phyloP scores from a whole-genome alignment of 2,329 filamentous ascomycete species.

The Diplodia scrobiculata region DNA sequence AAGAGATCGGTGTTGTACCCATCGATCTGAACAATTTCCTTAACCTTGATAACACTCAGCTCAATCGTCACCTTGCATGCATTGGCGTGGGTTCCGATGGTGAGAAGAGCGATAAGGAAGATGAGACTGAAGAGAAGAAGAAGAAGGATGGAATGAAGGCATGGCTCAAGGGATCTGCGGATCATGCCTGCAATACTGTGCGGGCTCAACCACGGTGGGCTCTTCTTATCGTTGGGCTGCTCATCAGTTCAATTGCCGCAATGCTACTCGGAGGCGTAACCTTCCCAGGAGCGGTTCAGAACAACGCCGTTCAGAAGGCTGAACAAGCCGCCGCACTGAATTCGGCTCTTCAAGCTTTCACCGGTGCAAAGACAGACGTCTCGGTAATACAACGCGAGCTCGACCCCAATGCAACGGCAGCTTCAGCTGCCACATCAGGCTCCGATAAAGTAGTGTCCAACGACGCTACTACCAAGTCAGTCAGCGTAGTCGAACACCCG shows the following conservation, averaged over 20 bases:
- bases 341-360: conserved; percentile 26
- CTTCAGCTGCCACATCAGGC: conserved; percentile 5
- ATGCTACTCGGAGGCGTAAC: conserved; percentile 2
- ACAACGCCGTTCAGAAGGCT: conserved; percentile 10
- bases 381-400: conserved; percentile 25
- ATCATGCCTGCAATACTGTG: conserved; percentile 2
- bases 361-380: conserved; percentile 22
- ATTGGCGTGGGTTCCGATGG: conserved; percentile 32
- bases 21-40: conserved; percentile 41
- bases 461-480: conserved; percentile 18
- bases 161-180: not conserved
- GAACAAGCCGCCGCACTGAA: conserved; percentile 22
- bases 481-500: conserved; percentile 21
- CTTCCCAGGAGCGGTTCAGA: conserved; percentile 7
- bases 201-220: conserved; percentile 13
- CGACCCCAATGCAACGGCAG: conserved; percentile 5
- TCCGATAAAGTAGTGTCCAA: conserved; percentile 17
- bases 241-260: conserved; percentile 9
- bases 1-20: conserved; percentile 33
- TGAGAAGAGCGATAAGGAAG: not conserved
- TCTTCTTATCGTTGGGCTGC: conserved; percentile 21
- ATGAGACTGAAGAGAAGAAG: conserved; percentile 3
- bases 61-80: conserved; percentile 44
- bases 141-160: conserved; percentile 1
- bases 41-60: conserved; percentile 40